phyloP scores from a whole-genome alignment of 129 eudicot genomes.

The Helianthus annuus region DNA sequence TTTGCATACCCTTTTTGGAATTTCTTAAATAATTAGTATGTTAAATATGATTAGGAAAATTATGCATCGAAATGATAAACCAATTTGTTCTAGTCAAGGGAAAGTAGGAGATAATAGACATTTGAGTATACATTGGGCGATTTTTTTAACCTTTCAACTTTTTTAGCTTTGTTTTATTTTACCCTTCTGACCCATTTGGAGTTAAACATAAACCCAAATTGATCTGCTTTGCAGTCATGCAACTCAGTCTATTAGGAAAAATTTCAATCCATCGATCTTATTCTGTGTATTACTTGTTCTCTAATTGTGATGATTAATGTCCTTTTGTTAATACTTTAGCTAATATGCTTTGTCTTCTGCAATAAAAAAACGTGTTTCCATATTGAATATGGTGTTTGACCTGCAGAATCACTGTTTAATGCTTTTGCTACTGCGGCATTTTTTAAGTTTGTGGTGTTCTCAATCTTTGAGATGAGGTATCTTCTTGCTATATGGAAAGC shows the following conservation, averaged over 20 bases:
- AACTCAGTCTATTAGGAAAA: background rate
- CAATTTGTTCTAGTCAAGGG: background rate
- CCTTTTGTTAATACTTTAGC: background rate
- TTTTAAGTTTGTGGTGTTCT: constrained; percentile 95
- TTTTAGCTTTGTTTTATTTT: background rate
- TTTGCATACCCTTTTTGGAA: background rate
- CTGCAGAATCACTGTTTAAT: constrained; percentile 89
- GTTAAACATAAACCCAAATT: background rate
- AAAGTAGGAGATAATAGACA: background rate
- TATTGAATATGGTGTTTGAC: constrained; percentile 16
- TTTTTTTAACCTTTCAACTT: no score
- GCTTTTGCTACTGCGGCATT: constrained; percentile 99
- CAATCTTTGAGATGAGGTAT: constrained; percentile 98
- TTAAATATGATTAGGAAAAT: background rate
- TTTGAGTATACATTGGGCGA: background rate
- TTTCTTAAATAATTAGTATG: background rate
- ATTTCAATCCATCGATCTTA: background rate
- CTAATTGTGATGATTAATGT: background rate
- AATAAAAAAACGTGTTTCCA: background rate
- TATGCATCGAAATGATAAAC: background rate
- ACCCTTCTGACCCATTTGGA: background rate
- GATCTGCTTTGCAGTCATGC: background rate
- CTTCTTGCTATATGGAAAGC: constrained; percentile 99
- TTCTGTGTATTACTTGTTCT: constrained; percentile 3
- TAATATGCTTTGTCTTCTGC: background rate